Evolutionary conservation across 1,284 basidiomycete species (phyloP), one percentile per base, ranked within the genome.

Genomic region (Crucibulum cyathiforme): DNA sequence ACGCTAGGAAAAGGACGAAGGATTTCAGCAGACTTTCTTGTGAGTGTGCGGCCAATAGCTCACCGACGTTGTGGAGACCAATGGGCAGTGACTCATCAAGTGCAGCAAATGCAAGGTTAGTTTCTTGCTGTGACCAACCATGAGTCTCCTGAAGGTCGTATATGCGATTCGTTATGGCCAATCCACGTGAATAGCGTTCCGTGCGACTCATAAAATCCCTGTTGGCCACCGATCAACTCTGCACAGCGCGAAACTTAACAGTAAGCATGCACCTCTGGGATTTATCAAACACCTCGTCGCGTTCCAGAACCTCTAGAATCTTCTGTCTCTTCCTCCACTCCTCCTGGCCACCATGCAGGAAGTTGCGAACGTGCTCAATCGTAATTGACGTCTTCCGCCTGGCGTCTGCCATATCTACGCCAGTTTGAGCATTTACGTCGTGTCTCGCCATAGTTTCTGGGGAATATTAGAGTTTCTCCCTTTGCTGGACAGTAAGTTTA

Each of bases 231-330:
- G 12, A 9, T 24, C 17, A 24, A 8, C n/a, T 17, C n/a, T 31
- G 13, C 37, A 19, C 19, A 15, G 19, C 15, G 19, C 17, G 17
- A 24, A 24, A 24, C 24, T 6, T 9, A 10, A 12, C 13, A 6
- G 31, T n/a, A 54, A 10, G 15, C 12, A 59, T 71, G 49, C 62
- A 87, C 87, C 84, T 82, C 56, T 78, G 72, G 0, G 82, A 77
- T 71, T 91, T 92, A 73, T 90, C 85, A 63, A 94, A 92, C 4
- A 80, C 73, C 0, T 85, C 82, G 60, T 93, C 90, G 2, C 75
- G 71, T 36, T 80, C 75, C 55, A 93, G 72, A 13, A 90, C 63
- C 2, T 71, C 61, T 12, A 85, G 77, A 8, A 93, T 73, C 38
- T 75, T 74, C 31, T 80, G 64, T 51, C 83, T 83, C 38, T 68